These are phyloP conservation scores for Termitomyces sp. DNA, from an alignment of 768 basidiomycete genomes.

Conservation along the genomic window DNA sequence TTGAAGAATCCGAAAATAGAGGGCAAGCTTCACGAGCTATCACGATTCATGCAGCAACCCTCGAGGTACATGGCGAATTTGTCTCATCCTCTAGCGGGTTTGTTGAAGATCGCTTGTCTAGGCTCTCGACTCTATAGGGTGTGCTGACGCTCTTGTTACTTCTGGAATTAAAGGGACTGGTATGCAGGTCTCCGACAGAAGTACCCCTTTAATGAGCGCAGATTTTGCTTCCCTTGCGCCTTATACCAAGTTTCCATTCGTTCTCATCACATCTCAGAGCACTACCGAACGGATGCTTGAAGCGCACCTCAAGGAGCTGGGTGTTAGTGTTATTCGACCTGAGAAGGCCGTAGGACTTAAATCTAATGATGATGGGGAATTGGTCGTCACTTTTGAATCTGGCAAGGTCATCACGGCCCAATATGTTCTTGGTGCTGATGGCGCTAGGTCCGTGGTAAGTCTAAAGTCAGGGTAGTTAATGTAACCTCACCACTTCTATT, in stretches of 20 bases:
- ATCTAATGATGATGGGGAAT: conserved; percentile 22
- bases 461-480: background rate
- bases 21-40: conserved; percentile 40
- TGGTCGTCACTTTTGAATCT: conserved; percentile 44
- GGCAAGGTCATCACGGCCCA: conserved; percentile 39
- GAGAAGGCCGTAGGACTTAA: conserved; percentile 37
- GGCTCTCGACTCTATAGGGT: conserved; percentile 44
- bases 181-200: conserved; percentile 27
- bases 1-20: conserved; percentile 32
- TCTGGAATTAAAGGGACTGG: conserved; percentile 29
- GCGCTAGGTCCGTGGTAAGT: conserved; percentile 40
- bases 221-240: conserved; percentile 31
- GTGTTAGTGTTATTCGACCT: conserved; percentile 32
- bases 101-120: conserved; percentile 16
- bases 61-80: conserved; percentile 34
- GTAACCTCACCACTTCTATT: background rate
- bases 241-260: conserved; percentile 42
- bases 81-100: background rate
- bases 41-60: conserved; percentile 47
- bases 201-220: conserved; percentile 20
- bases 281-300: conserved; percentile 39
- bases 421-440: conserved; percentile 52
- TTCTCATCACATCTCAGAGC: conserved; percentile 39
- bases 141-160: conserved; percentile 33
- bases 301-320: conserved; percentile 26